Evolutionary conservation across 164 flowering plant genomes (phyloP).

Genomic region (Euptelea pleiosperma): DNA sequence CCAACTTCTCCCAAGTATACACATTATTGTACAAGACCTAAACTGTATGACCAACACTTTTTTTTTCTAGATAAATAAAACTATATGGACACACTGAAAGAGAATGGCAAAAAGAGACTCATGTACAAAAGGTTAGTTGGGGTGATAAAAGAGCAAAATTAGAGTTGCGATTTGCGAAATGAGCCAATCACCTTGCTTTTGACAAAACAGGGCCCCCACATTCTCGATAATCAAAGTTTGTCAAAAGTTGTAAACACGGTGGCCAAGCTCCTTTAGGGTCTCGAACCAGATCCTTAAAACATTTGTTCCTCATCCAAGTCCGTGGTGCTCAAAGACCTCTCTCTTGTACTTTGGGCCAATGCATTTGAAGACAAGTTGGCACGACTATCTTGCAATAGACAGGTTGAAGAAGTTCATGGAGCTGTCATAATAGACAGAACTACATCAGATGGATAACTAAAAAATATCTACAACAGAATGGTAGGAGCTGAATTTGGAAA

Average conservation of each 20-base stretch:
- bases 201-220: neutral
- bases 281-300: conserved; percentile 14
- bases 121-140: neutral
- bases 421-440: conserved; percentile 18
- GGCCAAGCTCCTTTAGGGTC: conserved; percentile 11
- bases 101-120: neutral
- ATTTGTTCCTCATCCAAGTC: conserved; percentile 17
- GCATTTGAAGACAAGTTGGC: neutral
- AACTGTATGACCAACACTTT: neutral
- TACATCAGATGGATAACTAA: neutral
- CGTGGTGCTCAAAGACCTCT: conserved; percentile 6
- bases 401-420: conserved; percentile 19
- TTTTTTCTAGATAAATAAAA: neutral
- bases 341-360: neutral
- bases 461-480: conserved; percentile 1
- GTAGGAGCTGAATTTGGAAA: neutral
- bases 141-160: no score
- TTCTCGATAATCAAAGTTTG: neutral
- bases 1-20: neutral
- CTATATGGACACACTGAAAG: neutral
- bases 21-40: conserved; percentile 14
- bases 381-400: conserved; percentile 13
- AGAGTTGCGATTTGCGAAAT: neutral
- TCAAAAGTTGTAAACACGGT: neutral
- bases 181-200: neutral